phyloP scores from a whole-genome alignment of 1,284 basidiomycete genomes.

The Mycosarcoma maydis region DNA sequence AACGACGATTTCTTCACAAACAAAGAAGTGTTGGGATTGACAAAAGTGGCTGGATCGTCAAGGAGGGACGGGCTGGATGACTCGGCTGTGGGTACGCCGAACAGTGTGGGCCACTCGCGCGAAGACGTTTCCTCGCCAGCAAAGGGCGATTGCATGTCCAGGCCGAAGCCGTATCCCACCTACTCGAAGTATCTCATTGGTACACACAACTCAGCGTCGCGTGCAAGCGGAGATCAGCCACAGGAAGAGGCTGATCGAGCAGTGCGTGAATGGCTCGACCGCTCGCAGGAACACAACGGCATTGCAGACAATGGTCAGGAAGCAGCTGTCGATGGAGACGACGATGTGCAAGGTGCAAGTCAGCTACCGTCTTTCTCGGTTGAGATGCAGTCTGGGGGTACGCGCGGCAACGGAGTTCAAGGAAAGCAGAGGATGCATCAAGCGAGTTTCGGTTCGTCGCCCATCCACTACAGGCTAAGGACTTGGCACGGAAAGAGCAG shows the following conservation, averaged over 20 bases:
- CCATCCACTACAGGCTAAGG: slow-evolving; percentile 22
- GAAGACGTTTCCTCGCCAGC: slow-evolving; percentile 16
- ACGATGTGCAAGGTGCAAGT: slow-evolving; percentile 4
- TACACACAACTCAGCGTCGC: slow-evolving; percentile 9
- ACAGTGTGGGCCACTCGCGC: slow-evolving; percentile 11
- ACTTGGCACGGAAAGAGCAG: slow-evolving; percentile 22
- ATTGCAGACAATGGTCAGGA: background rate
- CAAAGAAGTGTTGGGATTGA: slow-evolving; percentile 25
- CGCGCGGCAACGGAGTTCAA: background rate
- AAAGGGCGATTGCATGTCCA: background rate
- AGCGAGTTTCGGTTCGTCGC: slow-evolving; percentile 27
- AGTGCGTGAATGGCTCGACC: slow-evolving; percentile 34
- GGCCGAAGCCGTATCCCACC: slow-evolving; percentile 45
- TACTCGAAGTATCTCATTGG: slow-evolving; percentile 29
- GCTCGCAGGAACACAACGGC: background rate
- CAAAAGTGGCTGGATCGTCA: slow-evolving; percentile 22
- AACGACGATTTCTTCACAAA: slow-evolving; percentile 43
- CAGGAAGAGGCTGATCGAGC: slow-evolving; percentile 9
- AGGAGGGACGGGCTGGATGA: slow-evolving; percentile 8
- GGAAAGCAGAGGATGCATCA: slow-evolving; percentile 4
- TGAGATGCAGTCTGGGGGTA: slow-evolving; percentile 7
- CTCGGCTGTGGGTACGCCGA: slow-evolving; percentile 35
- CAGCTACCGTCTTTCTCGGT: slow-evolving; percentile 29
- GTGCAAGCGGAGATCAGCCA: slow-evolving; percentile 2
- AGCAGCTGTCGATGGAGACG: background rate